Evolutionary conservation across 2,329 filamentous ascomycete species (phyloP).

Genomic region (Diaporthe nobilis): DNA sequence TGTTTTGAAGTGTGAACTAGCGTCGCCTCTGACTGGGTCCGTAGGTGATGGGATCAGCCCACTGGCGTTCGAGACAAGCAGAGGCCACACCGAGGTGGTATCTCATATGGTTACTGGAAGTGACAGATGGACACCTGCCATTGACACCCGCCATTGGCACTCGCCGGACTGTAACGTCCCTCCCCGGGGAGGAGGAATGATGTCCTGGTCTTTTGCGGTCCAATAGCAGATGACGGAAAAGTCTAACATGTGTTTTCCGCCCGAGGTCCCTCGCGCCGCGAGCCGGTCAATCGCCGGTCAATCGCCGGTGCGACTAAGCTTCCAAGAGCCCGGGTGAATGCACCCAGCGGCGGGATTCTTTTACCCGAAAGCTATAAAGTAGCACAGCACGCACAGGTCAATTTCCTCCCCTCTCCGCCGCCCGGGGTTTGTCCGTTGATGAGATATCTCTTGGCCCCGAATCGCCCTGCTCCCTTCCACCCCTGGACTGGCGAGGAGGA

Average conservation of each 20-base stretch:
- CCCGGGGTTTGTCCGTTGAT: background rate
- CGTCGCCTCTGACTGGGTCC: background rate
- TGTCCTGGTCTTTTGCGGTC: background rate
- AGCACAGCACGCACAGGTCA: background rate
- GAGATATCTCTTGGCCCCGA: background rate
- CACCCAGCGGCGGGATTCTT: constrained; percentile 1
- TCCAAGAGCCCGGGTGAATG: background rate
- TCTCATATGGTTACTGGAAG: background rate
- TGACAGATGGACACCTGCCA: background rate
- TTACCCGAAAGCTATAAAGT: background rate
- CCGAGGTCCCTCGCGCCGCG: background rate
- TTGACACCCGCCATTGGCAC: background rate
- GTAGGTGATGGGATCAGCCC: background rate
- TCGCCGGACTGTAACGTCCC: background rate
- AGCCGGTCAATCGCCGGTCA: constrained; percentile 2
- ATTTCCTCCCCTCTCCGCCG: background rate
- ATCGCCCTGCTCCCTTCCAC: background rate
- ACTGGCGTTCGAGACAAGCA: background rate
- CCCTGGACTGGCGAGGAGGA: background rate
- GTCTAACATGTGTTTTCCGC: background rate
- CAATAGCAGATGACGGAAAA: background rate
- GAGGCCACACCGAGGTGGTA: background rate
- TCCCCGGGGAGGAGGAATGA: no score
- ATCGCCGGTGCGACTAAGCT: constrained; percentile 1
- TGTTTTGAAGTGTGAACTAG: background rate